Evolutionary conservation across 2,329 filamentous ascomycete species (phyloP), one percentile per base, ranked within the genome.

Genomic region (Lanzia echinophila): DNA sequence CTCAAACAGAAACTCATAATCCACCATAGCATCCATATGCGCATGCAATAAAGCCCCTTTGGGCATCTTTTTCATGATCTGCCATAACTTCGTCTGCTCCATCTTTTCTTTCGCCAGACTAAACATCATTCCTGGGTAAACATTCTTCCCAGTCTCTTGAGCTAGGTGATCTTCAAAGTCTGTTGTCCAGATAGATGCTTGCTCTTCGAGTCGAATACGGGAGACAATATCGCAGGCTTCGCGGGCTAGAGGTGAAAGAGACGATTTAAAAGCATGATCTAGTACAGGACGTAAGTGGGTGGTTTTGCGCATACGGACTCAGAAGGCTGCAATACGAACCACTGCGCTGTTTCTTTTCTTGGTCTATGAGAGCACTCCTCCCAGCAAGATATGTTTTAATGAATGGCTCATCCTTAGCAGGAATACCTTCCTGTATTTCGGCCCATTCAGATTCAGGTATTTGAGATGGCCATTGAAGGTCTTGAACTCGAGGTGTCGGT

Each of bases 71-170:
- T 84, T 81, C 15, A 96, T 79, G 62, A 96, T 94, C 60, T 83
- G 79, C 90, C 90, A 97, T 22, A 96, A 76, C 65, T 84, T 84
- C 13, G 89, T 95, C 62, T 77, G 77, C 70, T 95, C 89, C 82
- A 96, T 95, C 36, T 83, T 82, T n/a, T 84, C 80, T 70, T 90
- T 92, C 62, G 90, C 90, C 34, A 92, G 77, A 34, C 81, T 84
- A 71, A 96, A 96, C 87, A 95, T 94, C 86, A 96, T 95, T 11
- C 91, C 91, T 0, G 90, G 90, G 67, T 87, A 89, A 48, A 92
- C 74, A 61, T 83, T 81, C 57, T 82, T 78, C 62, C 82, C 76
- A n/a, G 71, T 73, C 53, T 81, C 72, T 59, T 80, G 78, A 3
- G 85, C 83, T 3, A 90, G 73, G 43, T 77, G 77, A 65, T 91